Conservation (phyloP, 2,329 filamentous ascomycete genomes). For the Emmonsiellopsis sp. region DNA sequence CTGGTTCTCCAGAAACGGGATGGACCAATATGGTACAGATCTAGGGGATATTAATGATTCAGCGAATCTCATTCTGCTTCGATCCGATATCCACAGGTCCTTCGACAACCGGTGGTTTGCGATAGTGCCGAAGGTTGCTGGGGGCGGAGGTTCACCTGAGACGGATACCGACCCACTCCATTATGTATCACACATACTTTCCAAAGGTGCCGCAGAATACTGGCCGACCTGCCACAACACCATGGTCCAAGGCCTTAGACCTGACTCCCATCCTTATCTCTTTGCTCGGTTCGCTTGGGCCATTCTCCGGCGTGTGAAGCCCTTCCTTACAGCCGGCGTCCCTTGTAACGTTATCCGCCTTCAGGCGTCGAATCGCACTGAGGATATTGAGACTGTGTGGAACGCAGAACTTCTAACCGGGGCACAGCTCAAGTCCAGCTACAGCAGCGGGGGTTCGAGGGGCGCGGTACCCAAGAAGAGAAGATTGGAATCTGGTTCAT, state of each 20-base stretch:
- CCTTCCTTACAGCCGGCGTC: neutral
- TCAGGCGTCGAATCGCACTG: neutral
- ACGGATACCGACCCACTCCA: neutral
- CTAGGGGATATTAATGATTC: neutral
- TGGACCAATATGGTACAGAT: neutral
- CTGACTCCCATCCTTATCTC: neutral
- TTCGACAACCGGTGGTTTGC: conserved; percentile 4
- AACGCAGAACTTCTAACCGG: neutral
- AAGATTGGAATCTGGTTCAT: neutral
- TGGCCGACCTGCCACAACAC: conserved; percentile 1
- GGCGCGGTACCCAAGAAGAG: neutral
- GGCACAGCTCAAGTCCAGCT: neutral
- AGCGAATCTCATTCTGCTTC: conserved; percentile 1
- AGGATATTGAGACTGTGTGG: neutral
- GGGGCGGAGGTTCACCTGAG: neutral
- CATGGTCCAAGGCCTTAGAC: neutral
- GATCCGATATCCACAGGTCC: conserved; percentile 1
- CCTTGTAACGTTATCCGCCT: neutral
- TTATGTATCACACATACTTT: conserved; percentile 3
- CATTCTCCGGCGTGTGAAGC: conserved; percentile 1
- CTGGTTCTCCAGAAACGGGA: conserved; percentile 1
- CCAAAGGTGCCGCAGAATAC: conserved; percentile 1
- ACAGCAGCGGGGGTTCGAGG: neutral
- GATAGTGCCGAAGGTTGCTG: conserved; percentile 1
- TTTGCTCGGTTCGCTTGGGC: conserved; percentile 5